These are phyloP conservation scores for Suhomyces choctaworum DNA, from an alignment of 1,139 yeast species.

Conservation along the genomic window DNA sequence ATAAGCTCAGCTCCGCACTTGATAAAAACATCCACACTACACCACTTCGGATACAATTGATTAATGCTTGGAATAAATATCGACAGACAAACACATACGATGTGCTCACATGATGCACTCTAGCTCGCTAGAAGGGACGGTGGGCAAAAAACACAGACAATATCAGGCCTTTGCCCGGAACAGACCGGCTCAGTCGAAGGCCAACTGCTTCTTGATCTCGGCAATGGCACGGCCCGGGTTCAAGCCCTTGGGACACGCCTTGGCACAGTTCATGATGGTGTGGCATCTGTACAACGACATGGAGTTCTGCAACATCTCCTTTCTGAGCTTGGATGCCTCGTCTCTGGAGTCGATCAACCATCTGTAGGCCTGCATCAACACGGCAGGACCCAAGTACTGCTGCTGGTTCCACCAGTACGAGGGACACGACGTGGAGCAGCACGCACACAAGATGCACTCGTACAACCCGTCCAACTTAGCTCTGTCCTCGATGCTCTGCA, in stretches of 20 bases:
- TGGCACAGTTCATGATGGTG: constrained; percentile 97
- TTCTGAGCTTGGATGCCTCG: constrained; percentile 79
- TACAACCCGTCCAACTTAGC: constrained; percentile 95
- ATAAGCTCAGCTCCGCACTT: too few species aligned
- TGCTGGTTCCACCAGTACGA: constrained; percentile 99
- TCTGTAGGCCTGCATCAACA: constrained; percentile 97
- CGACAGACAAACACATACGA: constrained; percentile 5
- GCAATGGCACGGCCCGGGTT: constrained; percentile 99
- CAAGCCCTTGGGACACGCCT: constrained; percentile 98
- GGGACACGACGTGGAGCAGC: constrained; percentile 99
- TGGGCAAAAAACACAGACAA: too few species aligned
- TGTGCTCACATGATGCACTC: constrained; percentile 3
- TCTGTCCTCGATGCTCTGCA: constrained; percentile 91
- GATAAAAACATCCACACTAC: too few species aligned
- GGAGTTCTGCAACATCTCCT: constrained; percentile 89
- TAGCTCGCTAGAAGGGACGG: constrained; percentile 3
- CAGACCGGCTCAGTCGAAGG: constrained; percentile 57
- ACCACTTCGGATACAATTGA: too few species aligned
- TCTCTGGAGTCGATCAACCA: constrained; percentile 99
- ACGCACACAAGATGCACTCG: constrained; percentile 97
- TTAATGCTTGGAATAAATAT: constrained; percentile 9
- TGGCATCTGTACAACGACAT: constrained; percentile 99
- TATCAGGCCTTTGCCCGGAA: too few species aligned
- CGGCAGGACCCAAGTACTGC: constrained; percentile 98
- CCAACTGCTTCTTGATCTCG: constrained; percentile 91